Evolutionary conservation across 116 monocot genomes (phyloP), one percentile per base, ranked within the genome.

Genomic region (Zostera marina): DNA sequence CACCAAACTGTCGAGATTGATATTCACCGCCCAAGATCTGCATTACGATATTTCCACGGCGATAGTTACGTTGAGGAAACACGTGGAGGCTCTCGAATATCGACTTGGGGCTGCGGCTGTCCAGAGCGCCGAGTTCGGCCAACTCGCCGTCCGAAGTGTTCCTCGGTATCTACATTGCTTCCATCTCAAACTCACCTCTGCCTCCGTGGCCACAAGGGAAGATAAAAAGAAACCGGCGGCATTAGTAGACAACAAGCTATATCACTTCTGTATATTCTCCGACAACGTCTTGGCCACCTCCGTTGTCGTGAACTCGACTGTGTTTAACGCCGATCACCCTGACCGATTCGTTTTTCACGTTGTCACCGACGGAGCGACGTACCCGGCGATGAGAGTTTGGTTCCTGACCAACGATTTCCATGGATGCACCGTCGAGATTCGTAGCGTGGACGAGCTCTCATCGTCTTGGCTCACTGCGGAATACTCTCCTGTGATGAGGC

Each of bases 41-140:
- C 88, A 88, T 66, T 88, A 80, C 53, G 88, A 88, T 53, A 67
- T 83, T 44, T 73, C 77, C 47, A 88, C 83, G 15, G 83, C 59
- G 22, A 66, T 88, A 25, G 54, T 71, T 5, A 88, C 77, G 9
- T 60, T 88, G 16, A 82, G 66, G 59, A 79, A 54, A 20, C 83
- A 83, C 47, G 60, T 65, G 9, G 70, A 80, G 60, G 79, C 88
- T 32, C 73, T 88, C 9, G 79, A 82, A 73, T 76, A 72, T 40
- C 76, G 82, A 47, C 73, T 76, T 19, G 44, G 53, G 22, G 79
- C 83, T 11, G 79, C 79, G 55, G 74, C 68, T 40, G 68, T 62
- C 3, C 83, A 88, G 66, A 76, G 71, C 54, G 71, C 72, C 15
- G 72, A 66, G 26, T 75, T 82, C 62, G 72, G 77, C 51, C 64